Evolutionary conservation across 1,139 yeast genomes (phyloP), one percentile per base, ranked within the genome.

Genomic region (Candida sojae): DNA sequence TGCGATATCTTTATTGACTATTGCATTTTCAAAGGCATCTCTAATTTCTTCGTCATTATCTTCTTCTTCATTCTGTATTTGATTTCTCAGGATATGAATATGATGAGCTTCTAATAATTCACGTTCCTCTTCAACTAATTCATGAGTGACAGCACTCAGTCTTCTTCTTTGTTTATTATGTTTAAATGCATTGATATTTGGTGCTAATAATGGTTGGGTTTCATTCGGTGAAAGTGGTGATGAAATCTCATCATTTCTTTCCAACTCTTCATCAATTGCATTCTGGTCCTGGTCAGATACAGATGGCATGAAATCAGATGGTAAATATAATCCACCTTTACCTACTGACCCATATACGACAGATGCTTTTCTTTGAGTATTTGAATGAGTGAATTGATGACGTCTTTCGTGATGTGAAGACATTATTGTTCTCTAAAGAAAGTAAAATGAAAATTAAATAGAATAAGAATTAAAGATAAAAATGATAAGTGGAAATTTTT

Each of bases 341-440:
- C 84, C 83, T 2, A 74, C 65, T 3, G 83, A 77, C 0, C 83
- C 84, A 48, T 71, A 79, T 0, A 79, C 79, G 0, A 78, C 67
- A 2, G 84, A 79, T 3, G 81, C 82, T 49, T 84, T 64, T 55
- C 84, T 66, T 54, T 76, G 70, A 3, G 74, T 63, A 40, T 73
- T 78, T 11, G 83, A 71, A 52, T 77, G 76, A 8, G 68, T 71
- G 60, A 80, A 80, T 52, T 72, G 78, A 52, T 73, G 79, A 29
- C 62, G 53, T 47, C 61, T 59, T 31, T 57, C 56, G 10, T 40
- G 45, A 28, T 37, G 34, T 8, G 53, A 42, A 9, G 44, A 34
- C 39, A 33, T 43, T 46, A 45, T 45, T 6, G 10, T 39, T 26
- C 31, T 17, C 3, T 17, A 17, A 17, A 17, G 21, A 17, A 28